Base-by-base conservation (phyloP, 306 rosid genomes). In the Glycine soja region DNA sequence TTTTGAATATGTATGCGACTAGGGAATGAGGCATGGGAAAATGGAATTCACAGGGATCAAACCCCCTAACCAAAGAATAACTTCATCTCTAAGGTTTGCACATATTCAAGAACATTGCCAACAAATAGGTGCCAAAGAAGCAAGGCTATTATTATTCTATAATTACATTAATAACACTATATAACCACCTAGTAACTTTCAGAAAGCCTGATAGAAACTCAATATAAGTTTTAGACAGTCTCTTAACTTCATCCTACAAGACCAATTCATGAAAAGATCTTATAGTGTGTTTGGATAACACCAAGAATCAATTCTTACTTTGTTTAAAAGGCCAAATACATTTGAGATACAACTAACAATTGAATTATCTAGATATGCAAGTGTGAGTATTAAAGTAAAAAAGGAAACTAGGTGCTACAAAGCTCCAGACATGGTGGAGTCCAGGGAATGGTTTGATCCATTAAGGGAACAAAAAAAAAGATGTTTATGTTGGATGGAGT, bases 221-320 rank as follows among this genome's bases (percentile, higher is more conserved):
- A 75, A 18, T 32, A 19, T 58, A 19, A 19, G 24, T 61, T 74
- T 77, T 36, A 64, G 24, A 10, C 16, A 50, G 42, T 76, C 62
- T 62, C 42, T 59, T 32, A 47, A 64, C 11, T 10, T 62, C 62
- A 65, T 16, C 66, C 2, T 6, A 2, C 6, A 48, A 50, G 14
- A 50, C 2, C 0, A 74, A 36, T 32, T 36, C 43, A 52, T 9
- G 45, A 24, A 24, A 24, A 24, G 30, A 24, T 24, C 2, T 24
- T 24, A 24, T 24, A 24, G 30, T 24, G 30, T 24, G 30, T 24
- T 24, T 24, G 30, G 30, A 24, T 24, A 24, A 24, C 24, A 19
- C 30, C 30, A 24, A 24, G 30, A 24, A 24, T 24, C 30, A 24
- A 24, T 0, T 24, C 30, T 24, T 24, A 24, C 30, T 24, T 24